Conservation (phyloP, 75 land plant species). For the Chamaecyparis obtusa region DNA sequence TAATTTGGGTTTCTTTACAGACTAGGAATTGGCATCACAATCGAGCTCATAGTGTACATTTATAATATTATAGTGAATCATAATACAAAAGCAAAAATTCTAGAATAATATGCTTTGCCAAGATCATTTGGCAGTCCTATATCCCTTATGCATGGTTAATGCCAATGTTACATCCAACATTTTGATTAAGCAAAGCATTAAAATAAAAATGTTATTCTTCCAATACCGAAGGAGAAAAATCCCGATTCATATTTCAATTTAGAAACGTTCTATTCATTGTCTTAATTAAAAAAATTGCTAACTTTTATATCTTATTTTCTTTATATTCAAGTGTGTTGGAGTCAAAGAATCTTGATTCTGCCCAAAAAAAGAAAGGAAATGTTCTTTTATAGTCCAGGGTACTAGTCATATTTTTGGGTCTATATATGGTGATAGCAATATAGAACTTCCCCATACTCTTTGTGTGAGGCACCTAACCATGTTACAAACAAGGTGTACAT, state of each 20-base stretch:
- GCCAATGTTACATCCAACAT: background rate
- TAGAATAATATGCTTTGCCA: background rate
- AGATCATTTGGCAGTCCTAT: background rate
- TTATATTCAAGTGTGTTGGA: too few species aligned
- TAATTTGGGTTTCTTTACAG: conserved; percentile 4
- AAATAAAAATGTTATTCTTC: background rate
- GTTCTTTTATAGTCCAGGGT: too few species aligned
- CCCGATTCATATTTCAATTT: background rate
- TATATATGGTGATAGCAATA: too few species aligned
- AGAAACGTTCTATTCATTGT: too few species aligned
- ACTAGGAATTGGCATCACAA: background rate
- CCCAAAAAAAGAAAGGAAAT: too few species aligned
- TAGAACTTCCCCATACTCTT: too few species aligned
- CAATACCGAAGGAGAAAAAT: background rate
- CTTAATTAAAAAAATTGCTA: too few species aligned
- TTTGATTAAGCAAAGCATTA: background rate
- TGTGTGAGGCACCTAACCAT: too few species aligned
- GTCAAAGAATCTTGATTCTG: too few species aligned
- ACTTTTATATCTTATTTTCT: too few species aligned
- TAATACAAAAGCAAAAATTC: background rate
- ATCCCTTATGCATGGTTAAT: background rate
- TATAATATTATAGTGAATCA: background rate
- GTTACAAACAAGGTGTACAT: too few species aligned
- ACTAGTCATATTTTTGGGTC: too few species aligned
- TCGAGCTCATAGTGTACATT: background rate